phyloP scores from a whole-genome alignment of 192 early-diverging fungal species.

The Chytriomyces hyalinus region DNA sequence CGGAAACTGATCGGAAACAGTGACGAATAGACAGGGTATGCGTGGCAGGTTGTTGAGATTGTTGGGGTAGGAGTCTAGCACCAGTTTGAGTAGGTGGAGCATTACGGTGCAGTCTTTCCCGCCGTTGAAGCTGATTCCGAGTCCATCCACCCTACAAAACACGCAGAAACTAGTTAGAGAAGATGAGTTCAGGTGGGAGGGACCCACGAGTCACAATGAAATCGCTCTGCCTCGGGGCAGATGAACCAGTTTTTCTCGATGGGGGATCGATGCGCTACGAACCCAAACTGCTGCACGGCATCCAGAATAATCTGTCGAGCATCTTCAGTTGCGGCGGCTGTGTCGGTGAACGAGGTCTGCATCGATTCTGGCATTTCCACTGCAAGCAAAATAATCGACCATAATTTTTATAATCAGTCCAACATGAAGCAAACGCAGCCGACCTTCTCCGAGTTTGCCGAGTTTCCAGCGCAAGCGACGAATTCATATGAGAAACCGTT shows the following conservation, averaged over 20 bases:
- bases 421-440: neutral
- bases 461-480: no score
- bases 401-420: neutral
- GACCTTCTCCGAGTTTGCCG: neutral
- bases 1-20: slow-evolving; percentile 75
- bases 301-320: neutral
- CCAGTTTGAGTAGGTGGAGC: slow-evolving; percentile 78
- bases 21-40: slow-evolving; percentile 77
- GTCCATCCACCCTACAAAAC: slow-evolving; percentile 55
- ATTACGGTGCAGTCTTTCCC: slow-evolving; percentile 97
- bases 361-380: neutral
- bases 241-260: no score
- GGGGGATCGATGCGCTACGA: neutral
- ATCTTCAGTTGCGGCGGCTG: neutral
- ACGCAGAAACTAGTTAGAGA: neutral
- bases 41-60: slow-evolving; percentile 31
- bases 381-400: neutral
- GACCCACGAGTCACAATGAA: neutral
- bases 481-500: no score
- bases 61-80: slow-evolving; percentile 50
- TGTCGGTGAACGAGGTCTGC: neutral
- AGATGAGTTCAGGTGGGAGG: neutral
- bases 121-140: slow-evolving; percentile 91
- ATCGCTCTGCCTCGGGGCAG: no score
- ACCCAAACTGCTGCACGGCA: slow-evolving; percentile 7